Base-by-base conservation (phyloP, 2,329 filamentous ascomycete species). In the Xenoacremonium recifei region DNA sequence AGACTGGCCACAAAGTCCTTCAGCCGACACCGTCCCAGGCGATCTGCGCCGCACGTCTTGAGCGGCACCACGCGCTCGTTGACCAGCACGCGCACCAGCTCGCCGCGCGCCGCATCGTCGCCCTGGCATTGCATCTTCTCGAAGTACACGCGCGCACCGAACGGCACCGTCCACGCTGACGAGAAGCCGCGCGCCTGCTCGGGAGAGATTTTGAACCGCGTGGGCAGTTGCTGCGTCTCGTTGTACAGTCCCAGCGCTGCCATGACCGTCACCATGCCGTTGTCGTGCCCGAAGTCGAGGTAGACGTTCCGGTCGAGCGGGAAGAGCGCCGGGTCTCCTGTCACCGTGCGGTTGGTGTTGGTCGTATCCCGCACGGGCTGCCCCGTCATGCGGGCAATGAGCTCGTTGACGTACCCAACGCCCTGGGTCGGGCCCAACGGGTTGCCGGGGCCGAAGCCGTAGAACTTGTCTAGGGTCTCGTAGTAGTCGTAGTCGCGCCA, bases 261-360 rank as follows among this genome's bases (percentile, higher is more conserved):
- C 59, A 87, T 87, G 6, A 95, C 80, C 6, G 78, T 77, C 21
- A 79, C 80, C 82, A 96, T 89, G 59, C 86, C 83, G 63, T 95
- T 96, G 66, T 96, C 91, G 65, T 96, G 91, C 49, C 84, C 88
- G 60, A 96, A 96, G 65, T 96, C 91, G 0, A 89, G 90, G 58
- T 95, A 96, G 2, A 96, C 67, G 10, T 68, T 68, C 32, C 70
- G 66, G 47, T 77, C 74, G 0, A 95, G 69, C 0, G 91, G 90
- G 57, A 96, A 96, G 0, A 87, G 91, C 6, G 65, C 60, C 1
- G 76, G 67, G 44, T 81, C 72, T 5, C 69, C 68, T 61, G 95
- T 87, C 0, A 96, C 75, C 0, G 90, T 95, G 25, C 69, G 71
- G 64, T 96, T 96, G 5, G 84, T 89, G 40, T 74, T 82, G 0